Conservation (phyloP, 352 stramenopile species). For the Globisporangium iwayamae region DNA sequence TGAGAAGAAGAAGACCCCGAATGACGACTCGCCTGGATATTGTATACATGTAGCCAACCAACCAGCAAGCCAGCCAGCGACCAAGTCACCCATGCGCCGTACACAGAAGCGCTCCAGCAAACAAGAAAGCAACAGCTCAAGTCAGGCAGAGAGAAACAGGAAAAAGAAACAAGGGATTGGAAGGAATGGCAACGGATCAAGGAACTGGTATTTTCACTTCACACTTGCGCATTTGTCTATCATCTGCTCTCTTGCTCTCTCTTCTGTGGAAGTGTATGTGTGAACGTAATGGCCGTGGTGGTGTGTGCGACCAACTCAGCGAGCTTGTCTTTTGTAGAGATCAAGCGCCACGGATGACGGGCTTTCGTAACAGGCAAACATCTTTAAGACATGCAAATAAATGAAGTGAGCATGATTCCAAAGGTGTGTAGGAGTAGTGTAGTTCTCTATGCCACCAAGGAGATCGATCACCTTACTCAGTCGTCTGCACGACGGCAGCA, state of each 20-base stretch:
- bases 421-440: neutral
- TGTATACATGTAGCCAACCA: slow-evolving; percentile 11
- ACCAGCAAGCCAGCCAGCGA: neutral
- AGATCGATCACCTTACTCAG: neutral
- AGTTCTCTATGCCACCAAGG: neutral
- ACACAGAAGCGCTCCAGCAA: too few species aligned
- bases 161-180: neutral
- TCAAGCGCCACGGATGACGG: neutral
- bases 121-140: neutral
- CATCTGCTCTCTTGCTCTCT: too few species aligned
- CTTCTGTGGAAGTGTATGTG: neutral
- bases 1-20: neutral
- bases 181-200: neutral
- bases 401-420: too few species aligned
- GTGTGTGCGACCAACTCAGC: neutral
- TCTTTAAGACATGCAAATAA: too few species aligned
- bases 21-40: slow-evolving; percentile 4
- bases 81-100: neutral
- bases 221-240: neutral
- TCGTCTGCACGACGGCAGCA: neutral
- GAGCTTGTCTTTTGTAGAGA: neutral
- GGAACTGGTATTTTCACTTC: slow-evolving; percentile 4
- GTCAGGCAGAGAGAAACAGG: neutral
- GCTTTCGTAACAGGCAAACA: neutral
- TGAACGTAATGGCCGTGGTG: neutral